phyloP scores from a whole-genome alignment of 2,329 filamentous ascomycete species.

The Diaporthe citri region DNA sequence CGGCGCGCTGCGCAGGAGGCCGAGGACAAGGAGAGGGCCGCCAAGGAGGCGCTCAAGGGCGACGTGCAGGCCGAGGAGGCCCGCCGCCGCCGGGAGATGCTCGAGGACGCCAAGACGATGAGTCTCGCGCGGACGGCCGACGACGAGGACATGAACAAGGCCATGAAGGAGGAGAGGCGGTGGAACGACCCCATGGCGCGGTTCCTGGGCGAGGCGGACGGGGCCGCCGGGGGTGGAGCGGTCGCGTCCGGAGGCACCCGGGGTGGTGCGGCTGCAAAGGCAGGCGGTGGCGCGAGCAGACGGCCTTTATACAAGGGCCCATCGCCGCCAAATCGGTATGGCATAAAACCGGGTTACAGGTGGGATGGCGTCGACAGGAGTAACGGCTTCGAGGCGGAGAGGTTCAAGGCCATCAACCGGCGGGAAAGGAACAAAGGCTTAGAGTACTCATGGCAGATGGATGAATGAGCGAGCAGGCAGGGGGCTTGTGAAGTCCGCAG shows the following conservation, averaged over 20 bases:
- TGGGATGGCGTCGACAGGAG: constrained; percentile 98
- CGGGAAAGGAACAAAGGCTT: constrained; percentile 81
- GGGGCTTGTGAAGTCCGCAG: neutral
- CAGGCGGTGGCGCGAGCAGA: constrained; percentile 48
- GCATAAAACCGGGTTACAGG: constrained; percentile 89
- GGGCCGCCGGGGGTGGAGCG: constrained; percentile 38
- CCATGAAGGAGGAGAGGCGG: constrained; percentile 79
- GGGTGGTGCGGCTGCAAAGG: constrained; percentile 39
- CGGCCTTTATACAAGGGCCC: constrained; percentile 83
- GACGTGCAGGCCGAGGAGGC: constrained; percentile 84
- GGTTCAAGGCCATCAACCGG: constrained; percentile 89
- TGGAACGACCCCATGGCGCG: constrained; percentile 96
- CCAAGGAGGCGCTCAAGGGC: constrained; percentile 77
- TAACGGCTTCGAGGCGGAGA: constrained; percentile 93
- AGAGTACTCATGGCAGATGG: constrained; percentile 97
- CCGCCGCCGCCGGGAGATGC: constrained; percentile 71
- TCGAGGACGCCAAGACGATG: constrained; percentile 88
- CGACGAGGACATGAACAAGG: constrained; percentile 86
- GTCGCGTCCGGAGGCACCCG: constrained; percentile 49
- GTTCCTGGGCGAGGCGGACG: constrained; percentile 73
- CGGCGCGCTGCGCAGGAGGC: constrained; percentile 74
- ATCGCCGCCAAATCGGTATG: constrained; percentile 91
- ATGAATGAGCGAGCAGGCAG: constrained; percentile 71
- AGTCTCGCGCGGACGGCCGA: constrained; percentile 83
- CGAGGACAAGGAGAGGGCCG: constrained; percentile 77